Base-by-base conservation (phyloP, 345 rosid genomes). In the Acer campestre region DNA sequence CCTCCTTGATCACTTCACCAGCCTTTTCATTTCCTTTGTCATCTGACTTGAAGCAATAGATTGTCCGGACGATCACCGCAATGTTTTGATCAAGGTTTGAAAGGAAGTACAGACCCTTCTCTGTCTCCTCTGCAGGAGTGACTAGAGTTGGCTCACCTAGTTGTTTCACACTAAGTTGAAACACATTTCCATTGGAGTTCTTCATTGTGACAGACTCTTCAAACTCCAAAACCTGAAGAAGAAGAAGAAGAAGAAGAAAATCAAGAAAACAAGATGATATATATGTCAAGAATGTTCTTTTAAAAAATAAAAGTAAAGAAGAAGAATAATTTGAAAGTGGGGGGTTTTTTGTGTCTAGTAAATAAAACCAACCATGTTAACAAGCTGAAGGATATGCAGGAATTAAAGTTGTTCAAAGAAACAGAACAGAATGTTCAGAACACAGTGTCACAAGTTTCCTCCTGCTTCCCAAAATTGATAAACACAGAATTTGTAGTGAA, bases 61-160 rank as follows among this genome's bases (percentile, higher is more conserved):
- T 85, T 5, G 98, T 95, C 0, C 92, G 92, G 29, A 95, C 90
- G 53, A 88, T 86, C 62, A 90, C 94, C 0, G 97, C 95, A 13
- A 93, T 87, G 89, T 93, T 93, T 71, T 95, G 98, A 79, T 95
- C 98, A 68, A 93, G 95, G 84, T 95, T 95, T 0, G 98, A 95
- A 66, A 95, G 90, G 83, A 91, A 95, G 81, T 89, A 92, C 3
- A 91, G 82, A 72, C 96, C 98, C 81, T 89, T 91, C 76, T 71
- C 82, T 53, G 98, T 92, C 22, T 91, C 91, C 49, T 84, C 88
- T 27, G 89, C 94, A 1, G 98, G 98, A 68, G 81, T 59, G 12
- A 91, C 91, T 59, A 92, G 81, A 55, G 81, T 80, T 63, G 92
- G 89, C 77, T 88, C 89, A 69, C 84, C 84, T 74, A 59, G 25